Evolutionary conservation across 129 eudicot species (phyloP), one percentile per base, ranked within the genome.

Genomic region (Tanacetum coccineum): DNA sequence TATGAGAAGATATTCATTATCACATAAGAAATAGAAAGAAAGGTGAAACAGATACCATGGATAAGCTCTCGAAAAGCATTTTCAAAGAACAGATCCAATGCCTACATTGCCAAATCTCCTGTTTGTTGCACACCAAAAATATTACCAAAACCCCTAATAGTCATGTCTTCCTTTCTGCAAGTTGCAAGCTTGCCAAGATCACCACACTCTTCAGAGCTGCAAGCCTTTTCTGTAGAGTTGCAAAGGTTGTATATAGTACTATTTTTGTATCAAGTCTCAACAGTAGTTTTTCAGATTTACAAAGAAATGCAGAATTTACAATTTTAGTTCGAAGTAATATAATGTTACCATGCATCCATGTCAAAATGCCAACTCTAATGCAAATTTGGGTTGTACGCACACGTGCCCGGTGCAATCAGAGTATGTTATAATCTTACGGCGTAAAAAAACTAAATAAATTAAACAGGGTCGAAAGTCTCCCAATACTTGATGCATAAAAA

Each of bases 101-200:
- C 99, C 99, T 28, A 93, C 99, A 54, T 93, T 86, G 76, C 99
- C 96, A 14, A 92, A 80, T 81, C 95, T 63, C 93, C 89, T 62
- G 98, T 88, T 80, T 93, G 98, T 74, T 93, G 98, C 78, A 88
- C 98, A 53, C 98, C 98, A 75, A 93, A 93, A 64, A 93, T 93
- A 81, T 88, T 87, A 57, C 97, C 97, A 62, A 91, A 91, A 19
- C 97, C 97, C 78, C 98, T 88, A 51, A 93, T 93, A 19, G 85
- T 85, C 99, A 93, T 93, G 70, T 93, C 99, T 83, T n/a, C n/a
- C 95, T 86, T 80, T 93, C 96, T 62, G 99, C 96, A 79, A 93
- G 96, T 73, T 89, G 96, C 70, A 93, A 89, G 14, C 99, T 96
- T 82, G 64, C 99, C 99, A 78, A 93, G 99, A 14, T 93, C 95